Evolutionary conservation across 768 basidiomycete genomes (phyloP).

Genomic region (Naematelia aurantialba): DNA sequence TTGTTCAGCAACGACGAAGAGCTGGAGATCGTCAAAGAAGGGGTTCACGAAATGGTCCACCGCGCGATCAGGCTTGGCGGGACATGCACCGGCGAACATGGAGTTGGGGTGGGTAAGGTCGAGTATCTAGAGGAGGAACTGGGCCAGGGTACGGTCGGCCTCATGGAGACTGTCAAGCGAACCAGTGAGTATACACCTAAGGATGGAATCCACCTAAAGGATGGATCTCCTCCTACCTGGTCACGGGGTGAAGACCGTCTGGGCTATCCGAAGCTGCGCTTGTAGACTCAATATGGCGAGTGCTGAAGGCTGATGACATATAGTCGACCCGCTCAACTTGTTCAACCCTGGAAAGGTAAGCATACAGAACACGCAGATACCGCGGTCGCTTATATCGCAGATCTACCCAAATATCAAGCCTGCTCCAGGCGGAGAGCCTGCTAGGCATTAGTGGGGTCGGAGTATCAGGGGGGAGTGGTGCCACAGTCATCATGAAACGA

Average conservation of each 20-base stretch:
- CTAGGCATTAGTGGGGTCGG: neutral
- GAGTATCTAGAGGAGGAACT: conserved; percentile 79
- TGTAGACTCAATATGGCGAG: too few relatives aligned
- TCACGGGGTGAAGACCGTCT: too few relatives aligned
- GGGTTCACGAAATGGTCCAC: conserved; percentile 51
- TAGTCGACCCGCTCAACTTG: conserved; percentile 67
- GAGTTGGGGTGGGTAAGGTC: conserved; percentile 80
- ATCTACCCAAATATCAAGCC: conserved; percentile 46
- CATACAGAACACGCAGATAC: too few relatives aligned
- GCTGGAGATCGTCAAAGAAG: conserved; percentile 40
- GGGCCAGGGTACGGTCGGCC: conserved; percentile 70
- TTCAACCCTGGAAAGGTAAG: conserved; percentile 77
- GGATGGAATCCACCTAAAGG: too few relatives aligned
- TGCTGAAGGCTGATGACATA: neutral
- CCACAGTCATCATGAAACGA: too few relatives aligned
- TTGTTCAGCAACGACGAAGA: conserved; percentile 43
- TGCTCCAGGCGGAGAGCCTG: neutral
- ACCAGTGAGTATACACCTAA: conserved; percentile 50
- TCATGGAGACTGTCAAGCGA: conserved; percentile 81
- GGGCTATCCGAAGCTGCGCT: too few relatives aligned
- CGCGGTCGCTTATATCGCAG: conserved; percentile 5
- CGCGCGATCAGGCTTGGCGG: conserved; percentile 53
- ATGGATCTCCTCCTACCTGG: too few relatives aligned
- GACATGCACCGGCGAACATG: conserved; percentile 64
- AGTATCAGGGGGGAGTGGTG: too few relatives aligned